Base-by-base conservation (phyloP, 495 filamentous ascomycete species). In the Tirmania nivea region DNA sequence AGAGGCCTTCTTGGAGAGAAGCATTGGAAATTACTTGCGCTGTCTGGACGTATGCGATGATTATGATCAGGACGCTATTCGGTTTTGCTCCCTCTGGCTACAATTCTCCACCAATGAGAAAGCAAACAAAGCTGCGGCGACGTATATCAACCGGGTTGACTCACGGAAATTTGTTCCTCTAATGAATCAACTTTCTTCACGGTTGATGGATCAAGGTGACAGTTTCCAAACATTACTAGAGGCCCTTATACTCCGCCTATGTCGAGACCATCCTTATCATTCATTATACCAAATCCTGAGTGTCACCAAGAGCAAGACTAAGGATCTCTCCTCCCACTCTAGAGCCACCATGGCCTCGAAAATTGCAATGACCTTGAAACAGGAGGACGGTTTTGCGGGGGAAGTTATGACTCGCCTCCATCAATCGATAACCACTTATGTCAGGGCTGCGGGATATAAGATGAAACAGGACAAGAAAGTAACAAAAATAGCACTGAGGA, bases 21-120 rank as follows among this genome's bases (percentile, higher is more conserved):
- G 87, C 63, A 71, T 96, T n/a, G 83, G 90, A 65, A 95, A 96
- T 60, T 96, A 99, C 60, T 77, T 99, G 3, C 79, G 87, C 10
- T 81, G 80, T 14, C 71, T 99, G 19, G 73, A 73, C 45, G 84
- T 88, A 35, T 88, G 81, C 36, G 86, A 99, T 63, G 74, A 81
- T 39, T 83, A 88, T 63, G 83, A 95, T 63, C 88, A 81, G 54
- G 86, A 93, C 66, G 79, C 83, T 16, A 75, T 99, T 36, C 80
- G 90, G n/a, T 95, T 99, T 65, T 88, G 86, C 57, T 83, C 92
- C 8, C 67, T 99, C 10, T 99, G 90, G 90, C 72, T 96, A 20
- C 85, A 94, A 60, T 75, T 88, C 49, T 80, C 82, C 0, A 76
- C 77, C 19, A 77, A 77, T 55, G 65, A 74, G 3, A 75, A 78